Base-by-base conservation (phyloP, 108 stramenopile species). In the Asterionellopsis glacialis region DNA sequence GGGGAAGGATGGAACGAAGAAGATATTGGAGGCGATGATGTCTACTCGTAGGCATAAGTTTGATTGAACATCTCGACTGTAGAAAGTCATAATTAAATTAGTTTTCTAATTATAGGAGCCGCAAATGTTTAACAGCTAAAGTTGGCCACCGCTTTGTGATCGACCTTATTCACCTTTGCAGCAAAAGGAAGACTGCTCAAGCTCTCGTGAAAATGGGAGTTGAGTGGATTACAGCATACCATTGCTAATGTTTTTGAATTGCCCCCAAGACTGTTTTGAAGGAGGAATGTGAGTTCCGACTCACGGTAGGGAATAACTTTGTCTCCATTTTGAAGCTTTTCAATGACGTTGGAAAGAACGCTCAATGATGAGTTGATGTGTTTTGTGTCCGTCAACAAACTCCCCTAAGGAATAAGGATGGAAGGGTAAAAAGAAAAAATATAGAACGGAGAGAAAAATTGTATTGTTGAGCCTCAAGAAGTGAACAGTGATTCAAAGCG, bases 301-400 rank as follows among this genome's bases (percentile, higher is more conserved):
- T 98, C 95, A 28, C 98, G 90, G 75, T 79, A 98, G 11, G 96
- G 95, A 24, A 98, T 73, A 55, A 94, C 91, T 7, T 65, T 61
- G 16, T 61, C 63, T 41, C 82, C 80, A 10, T 73, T 74, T 76
- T 91, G 89, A 5, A 94, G 75, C 41, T 84, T 85, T 66, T 91
- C 86, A 56, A 94, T 91, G 23, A 93, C 91, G 58, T 83, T 84
- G n/a, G 84, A 77, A 16, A 96, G 76, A 41, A 63, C 57, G 43
- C 69, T 68, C 43, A 96, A 72, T 14, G 78, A 83, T n/a, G 79
- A 75, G 72, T 96, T 96, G 73, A 96, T 96, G 61, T 79, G 53
- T 64, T 93, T 79, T 3, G 95, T 88, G 62, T 96, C 95, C 61
- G 75, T 72, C 21, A 93, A 64, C 10, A 90, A 67, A 15, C 79